These are phyloP conservation scores for Extremus antarcticus DNA, from an alignment of 495 filamentous ascomycete genomes.

Conservation along the genomic window DNA sequence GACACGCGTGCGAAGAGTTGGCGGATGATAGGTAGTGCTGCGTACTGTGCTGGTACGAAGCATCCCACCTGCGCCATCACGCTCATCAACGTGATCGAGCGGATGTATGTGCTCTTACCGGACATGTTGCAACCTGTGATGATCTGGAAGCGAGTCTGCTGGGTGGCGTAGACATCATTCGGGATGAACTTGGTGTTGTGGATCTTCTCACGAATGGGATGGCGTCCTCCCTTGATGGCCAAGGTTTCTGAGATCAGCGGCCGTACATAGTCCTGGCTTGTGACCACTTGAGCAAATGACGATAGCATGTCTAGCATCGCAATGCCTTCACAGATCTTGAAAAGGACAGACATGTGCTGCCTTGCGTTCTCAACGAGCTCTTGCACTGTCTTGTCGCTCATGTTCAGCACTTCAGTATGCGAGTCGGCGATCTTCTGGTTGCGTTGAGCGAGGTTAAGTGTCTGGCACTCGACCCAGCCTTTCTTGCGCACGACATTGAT, in stretches of 20 bases:
- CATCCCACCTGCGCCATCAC: conserved; percentile 91
- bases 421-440: conserved; percentile 47
- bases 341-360: conserved; percentile 55
- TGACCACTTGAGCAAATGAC: conserved; percentile 69
- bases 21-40: conserved; percentile 66
- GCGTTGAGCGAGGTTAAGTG: conserved; percentile 64
- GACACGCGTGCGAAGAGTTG: conserved; percentile 82
- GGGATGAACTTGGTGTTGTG: conserved; percentile 58
- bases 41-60: conserved; percentile 79
- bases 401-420: conserved; percentile 66
- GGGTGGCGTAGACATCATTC: conserved; percentile 77
- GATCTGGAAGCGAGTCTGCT: conserved; percentile 73
- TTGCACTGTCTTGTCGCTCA: conserved; percentile 63
- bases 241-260: conserved; percentile 66
- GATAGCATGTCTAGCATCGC: conserved; percentile 85
- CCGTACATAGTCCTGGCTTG: conserved; percentile 65
- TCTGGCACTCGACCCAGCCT: conserved; percentile 71
- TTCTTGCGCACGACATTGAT: conserved; percentile 67
- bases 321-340: conserved; percentile 71
- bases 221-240: conserved; percentile 68
- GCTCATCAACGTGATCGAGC: conserved; percentile 68
- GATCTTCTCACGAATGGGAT: conserved; percentile 75
- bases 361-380: conserved; percentile 57
- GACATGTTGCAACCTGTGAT: conserved; percentile 98
- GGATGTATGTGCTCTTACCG: conserved; percentile 92